Evolutionary conservation across 176 grass and related monocot species (phyloP).

Genomic region (Raddia distichophylla): DNA sequence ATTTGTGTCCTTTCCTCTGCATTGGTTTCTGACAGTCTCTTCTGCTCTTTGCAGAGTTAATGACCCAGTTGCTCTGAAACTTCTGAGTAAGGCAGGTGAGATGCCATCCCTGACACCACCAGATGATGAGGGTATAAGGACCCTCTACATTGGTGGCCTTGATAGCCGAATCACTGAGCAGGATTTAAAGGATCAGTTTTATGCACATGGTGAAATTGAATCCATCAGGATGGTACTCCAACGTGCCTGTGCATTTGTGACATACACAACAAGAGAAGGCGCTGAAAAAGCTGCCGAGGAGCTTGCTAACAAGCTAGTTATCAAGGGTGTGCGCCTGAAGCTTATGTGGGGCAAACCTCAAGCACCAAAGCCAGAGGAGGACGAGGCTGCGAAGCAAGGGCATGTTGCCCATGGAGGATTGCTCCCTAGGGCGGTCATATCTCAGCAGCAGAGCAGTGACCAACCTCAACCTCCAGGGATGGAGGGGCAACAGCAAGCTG

Average conservation of each 20-base stretch:
- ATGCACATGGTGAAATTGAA: conserved; percentile 93
- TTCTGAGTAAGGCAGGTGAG: conserved; percentile 91
- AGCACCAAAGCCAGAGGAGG: conserved; percentile 67
- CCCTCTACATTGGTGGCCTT: conserved; percentile 89
- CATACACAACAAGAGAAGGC: conserved; percentile 86
- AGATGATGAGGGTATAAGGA: conserved; percentile 91
- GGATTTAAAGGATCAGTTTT: conserved; percentile 92
- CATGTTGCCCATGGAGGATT: conserved; percentile 74
- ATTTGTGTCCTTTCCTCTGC: neutral
- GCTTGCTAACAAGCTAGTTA: conserved; percentile 89
- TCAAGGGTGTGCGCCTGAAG: conserved; percentile 89
- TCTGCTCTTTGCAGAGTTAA: conserved; percentile 68
- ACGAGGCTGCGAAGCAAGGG: conserved; percentile 66
- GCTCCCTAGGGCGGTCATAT: conserved; percentile 92
- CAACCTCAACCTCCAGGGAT: conserved; percentile 66
- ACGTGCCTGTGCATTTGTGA: conserved; percentile 82
- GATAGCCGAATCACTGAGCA: conserved; percentile 77
- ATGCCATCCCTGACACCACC: conserved; percentile 88
- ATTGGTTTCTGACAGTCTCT: conserved; percentile 35
- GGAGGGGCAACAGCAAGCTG: conserved; percentile 54
- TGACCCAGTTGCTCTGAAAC: conserved; percentile 87
- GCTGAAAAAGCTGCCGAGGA: conserved; percentile 95
- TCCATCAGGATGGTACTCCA: conserved; percentile 95
- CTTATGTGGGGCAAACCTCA: conserved; percentile 97
- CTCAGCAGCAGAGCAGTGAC: conserved; percentile 74